Evolutionary conservation across 2,329 filamentous ascomycete species (phyloP).

Genomic region (Penicillium sp.): DNA sequence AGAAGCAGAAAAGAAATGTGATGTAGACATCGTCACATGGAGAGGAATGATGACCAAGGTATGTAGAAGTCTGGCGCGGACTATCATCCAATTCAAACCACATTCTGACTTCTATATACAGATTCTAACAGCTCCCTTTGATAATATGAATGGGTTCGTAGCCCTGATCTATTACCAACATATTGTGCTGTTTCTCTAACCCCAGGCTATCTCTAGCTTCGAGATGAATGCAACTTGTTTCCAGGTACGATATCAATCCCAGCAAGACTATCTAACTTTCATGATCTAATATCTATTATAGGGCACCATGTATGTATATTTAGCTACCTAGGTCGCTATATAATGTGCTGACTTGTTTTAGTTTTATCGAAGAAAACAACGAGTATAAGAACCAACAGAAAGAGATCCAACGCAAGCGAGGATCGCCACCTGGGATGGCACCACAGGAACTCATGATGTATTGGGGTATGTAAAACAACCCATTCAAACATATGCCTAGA

Average conservation of each 20-base stretch:
- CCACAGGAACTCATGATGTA: slow-evolving; percentile 83
- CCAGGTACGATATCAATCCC: slow-evolving; percentile 60
- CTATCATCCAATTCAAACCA: neutral
- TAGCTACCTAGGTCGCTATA: neutral
- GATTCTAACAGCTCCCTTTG: slow-evolving; percentile 84
- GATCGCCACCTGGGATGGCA: slow-evolving; percentile 53
- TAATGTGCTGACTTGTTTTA: slow-evolving; percentile 39
- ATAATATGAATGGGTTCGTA: slow-evolving; percentile 72
- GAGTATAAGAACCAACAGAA: slow-evolving; percentile 66
- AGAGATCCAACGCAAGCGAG: slow-evolving; percentile 55
- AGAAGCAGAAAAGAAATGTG: slow-evolving; percentile 63
- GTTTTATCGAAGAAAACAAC: slow-evolving; percentile 92
- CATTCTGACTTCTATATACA: slow-evolving; percentile 38
- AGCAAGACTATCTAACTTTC: neutral
- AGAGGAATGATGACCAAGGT: slow-evolving; percentile 99
- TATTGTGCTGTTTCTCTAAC: slow-evolving; percentile 6
- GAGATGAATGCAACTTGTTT: slow-evolving; percentile 94
- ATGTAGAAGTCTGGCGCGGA: slow-evolving; percentile 15
- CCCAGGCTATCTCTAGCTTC: slow-evolving; percentile 58
- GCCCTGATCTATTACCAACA: neutral
- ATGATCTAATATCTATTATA: slow-evolving; percentile 32
- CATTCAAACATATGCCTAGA: neutral
- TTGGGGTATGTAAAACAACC: slow-evolving; percentile 64
- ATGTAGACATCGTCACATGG: slow-evolving; percentile 86
- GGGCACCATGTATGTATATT: slow-evolving; percentile 54